These are phyloP conservation scores for Dictyophora rubrovolvata DNA, from an alignment of 768 basidiomycete genomes.

Conservation along the genomic window DNA sequence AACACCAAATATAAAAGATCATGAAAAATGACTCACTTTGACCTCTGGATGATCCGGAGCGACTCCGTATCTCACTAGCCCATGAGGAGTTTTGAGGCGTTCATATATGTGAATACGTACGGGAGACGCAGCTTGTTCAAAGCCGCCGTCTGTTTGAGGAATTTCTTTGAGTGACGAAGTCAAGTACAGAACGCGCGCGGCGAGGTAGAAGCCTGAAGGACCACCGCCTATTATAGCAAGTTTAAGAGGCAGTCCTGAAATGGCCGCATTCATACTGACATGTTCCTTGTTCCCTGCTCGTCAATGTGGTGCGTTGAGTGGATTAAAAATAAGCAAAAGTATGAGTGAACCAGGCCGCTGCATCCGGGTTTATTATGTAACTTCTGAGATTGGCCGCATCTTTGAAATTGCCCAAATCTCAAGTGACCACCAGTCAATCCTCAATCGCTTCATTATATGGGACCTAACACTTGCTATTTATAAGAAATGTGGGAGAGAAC, in stretches of 20 bases:
- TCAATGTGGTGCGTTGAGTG: no score
- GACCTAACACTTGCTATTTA: no score
- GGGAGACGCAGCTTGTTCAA: constrained; percentile 17
- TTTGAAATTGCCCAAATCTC: no score
- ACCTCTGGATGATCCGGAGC: constrained; percentile 99
- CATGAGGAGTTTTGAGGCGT: constrained; percentile 88
- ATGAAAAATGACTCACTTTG: constrained; percentile 52
- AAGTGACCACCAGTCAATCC: no score
- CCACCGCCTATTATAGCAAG: constrained; percentile 90
- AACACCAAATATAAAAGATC: not conserved
- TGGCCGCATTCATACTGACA: not conserved
- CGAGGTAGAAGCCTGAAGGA: constrained; percentile 94
- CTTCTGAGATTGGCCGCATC: no score
- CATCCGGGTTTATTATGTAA: no score
- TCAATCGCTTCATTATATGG: no score
- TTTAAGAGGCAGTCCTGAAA: constrained; percentile 34
- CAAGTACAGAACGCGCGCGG: constrained; percentile 68
- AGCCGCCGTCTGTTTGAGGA: constrained; percentile 19
- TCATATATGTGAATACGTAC: constrained; percentile 82
- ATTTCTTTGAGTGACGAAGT: constrained; percentile 27
- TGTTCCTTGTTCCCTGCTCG: no score
- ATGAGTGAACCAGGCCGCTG: no score
- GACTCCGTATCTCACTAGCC: constrained; percentile 90
- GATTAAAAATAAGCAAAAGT: no score
- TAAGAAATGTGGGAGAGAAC: constrained; percentile 87